A percentile compares a stretch with the other conserved stretches of the same genome.
phyloP scores from a whole-genome alignment of 176 grass and related monocot species.

The Lolium perenne region DNA sequence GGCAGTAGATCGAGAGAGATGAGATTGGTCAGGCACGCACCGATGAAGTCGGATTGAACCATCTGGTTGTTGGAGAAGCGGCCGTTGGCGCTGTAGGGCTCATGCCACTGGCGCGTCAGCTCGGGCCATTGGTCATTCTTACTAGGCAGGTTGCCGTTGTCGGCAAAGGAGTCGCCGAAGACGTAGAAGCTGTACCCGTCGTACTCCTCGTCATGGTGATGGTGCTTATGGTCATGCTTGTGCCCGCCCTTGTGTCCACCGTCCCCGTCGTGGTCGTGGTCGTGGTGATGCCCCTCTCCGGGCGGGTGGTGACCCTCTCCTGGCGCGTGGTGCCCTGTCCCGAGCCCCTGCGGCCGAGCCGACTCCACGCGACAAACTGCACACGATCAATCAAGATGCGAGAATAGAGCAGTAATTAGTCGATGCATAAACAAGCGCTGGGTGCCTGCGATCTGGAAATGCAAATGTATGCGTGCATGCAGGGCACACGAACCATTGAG shows the following conservation, averaged over 20 bases:
- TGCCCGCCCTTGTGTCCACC: neutral
- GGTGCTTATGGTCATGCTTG: neutral
- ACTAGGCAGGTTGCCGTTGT: neutral
- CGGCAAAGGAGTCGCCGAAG: neutral
- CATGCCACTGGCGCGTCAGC: neutral
- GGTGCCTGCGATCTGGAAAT: neutral
- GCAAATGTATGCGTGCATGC: neutral
- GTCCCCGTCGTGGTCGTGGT: neutral
- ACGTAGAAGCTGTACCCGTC: neutral
- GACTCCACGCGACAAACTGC: neutral
- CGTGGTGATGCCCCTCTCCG: neutral
- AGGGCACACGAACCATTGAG: neutral
- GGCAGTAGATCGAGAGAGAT: neutral
- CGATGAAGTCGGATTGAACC: neutral
- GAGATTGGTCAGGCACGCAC: neutral
- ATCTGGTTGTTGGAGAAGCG: neutral
- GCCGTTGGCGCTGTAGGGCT: neutral
- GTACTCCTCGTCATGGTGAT: neutral
- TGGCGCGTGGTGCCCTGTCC: neutral
- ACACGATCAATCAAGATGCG: neutral
- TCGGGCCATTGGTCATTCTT: neutral
- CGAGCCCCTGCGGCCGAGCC: neutral
- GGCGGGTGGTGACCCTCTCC: neutral
- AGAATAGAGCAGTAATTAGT: neutral
- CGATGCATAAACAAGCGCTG: neutral